Base-by-base conservation (phyloP, 1,284 basidiomycete genomes). In the Entoloma clypeatum region DNA sequence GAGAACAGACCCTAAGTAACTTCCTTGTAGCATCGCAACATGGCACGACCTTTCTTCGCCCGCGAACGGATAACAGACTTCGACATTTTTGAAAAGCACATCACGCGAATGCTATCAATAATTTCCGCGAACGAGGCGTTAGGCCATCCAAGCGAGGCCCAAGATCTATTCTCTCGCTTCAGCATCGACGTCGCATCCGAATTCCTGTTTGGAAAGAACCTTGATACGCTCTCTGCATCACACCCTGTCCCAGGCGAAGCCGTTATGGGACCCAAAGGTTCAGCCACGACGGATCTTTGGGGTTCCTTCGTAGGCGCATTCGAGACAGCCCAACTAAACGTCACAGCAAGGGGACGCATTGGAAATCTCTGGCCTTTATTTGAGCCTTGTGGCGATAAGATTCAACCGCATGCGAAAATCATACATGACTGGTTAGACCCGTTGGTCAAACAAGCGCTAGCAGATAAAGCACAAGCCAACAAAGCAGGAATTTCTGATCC, bases 41-140 rank as follows among this genome's bases (percentile, higher is more conserved):
- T 76, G 34, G 77, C 82, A 4, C 74, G 83, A 3, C 84, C 85
- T 1, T 87, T 84, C 62, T 86, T 87, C 53, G 74, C 81, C 4
- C 72, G 76, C 21, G 81, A 86, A 46, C 73, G 81, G 14, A 75
- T 81, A 36, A 72, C 77, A 4, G 83, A 87, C 55, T 84, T 85
- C 44, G 72, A 81, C 18, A 67, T 75, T 24, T 86, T 86, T 51
- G 81, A 84, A 48, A 67, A 65, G 36, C 72, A 81, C 43, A 62
- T 73, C 3, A 52, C 57, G 6, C 65, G 64, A 4, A 71, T 81
- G 0, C 50, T 86, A 4, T 58, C 67, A 7, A 68, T 80, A 44
- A 56, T 85, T 17, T 68, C 70, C 4, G 52, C 61, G 10, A 53
- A 67, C 21, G 59, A 68, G 3, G 49, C 62, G 5, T 43, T 60